Base-by-base conservation (phyloP, 371 early-diverging fungal species). In the Actinomortierella ambigua region DNA sequence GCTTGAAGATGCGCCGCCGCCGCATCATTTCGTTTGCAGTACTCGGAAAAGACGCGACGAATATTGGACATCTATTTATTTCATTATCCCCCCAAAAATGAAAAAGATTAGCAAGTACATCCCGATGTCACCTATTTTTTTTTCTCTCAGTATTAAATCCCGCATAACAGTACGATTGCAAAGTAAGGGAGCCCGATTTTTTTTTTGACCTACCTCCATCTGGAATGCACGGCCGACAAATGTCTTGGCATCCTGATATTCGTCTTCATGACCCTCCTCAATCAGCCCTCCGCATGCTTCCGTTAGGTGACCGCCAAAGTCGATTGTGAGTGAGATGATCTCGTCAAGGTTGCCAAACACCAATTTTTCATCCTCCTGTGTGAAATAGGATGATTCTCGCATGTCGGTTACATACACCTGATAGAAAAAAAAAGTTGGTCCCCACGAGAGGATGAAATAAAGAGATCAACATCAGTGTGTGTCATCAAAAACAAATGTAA, bases 11-110 rank as follows among this genome's bases (percentile, higher is more conserved):
- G 81, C 1, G 69, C 69, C 29, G 89, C 79, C 7, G 88, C 83
- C 27, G 84, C 83, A 58, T 93, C 90, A 57, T 90, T 89, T 52
- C 85, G 79, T 70, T 90, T 90, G 75, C 92, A 92, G 60, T 90
- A 93, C 18, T 86, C 87, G n/a, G 82, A 80, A 69, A 90, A 93
- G 0, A 86, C 78, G 5, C 77, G 76, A 27, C 88, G 86, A 18
- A 92, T 82, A 8, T 68, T 62, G 9, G 60, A 61, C 63, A 79
- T 84, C 85, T 82, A 75, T 58, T 49, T 2, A 28, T 15, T 46
- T 61, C n/a, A n/a, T n/a, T n/a, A n/a, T n/a, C n/a, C n/a, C n/a
- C n/a, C n/a, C n/a, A n/a, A n/a, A n/a, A n/a, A n/a, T n/a, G n/a
- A n/a, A n/a, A n/a, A n/a, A n/a, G n/a, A n/a, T n/a, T n/a, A n/a